Evolutionary conservation across 352 stramenopile genomes (phyloP).

Genomic region (Globisporangium nagaii): DNA sequence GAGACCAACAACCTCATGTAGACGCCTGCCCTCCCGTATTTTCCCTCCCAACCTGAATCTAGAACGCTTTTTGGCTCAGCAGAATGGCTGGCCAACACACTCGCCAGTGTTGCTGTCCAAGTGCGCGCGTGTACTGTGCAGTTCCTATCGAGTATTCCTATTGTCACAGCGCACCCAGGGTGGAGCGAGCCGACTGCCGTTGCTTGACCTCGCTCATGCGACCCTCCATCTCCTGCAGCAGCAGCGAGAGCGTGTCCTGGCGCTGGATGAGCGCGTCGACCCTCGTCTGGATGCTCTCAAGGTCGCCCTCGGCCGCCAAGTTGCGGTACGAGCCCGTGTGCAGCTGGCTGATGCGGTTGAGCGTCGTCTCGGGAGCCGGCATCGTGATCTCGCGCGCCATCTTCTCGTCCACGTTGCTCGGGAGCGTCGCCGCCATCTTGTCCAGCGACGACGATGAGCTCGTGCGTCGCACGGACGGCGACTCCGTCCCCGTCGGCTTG

Average conservation of each 20-base stretch:
- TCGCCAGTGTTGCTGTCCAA: neutral
- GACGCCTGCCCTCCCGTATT: conserved; percentile 6
- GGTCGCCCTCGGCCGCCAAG: conserved; percentile 54
- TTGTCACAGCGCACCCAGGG: conserved; percentile 3
- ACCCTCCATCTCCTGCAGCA: conserved; percentile 41
- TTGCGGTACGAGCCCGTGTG: conserved; percentile 81
- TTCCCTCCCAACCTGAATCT: neutral
- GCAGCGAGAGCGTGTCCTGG: conserved; percentile 38
- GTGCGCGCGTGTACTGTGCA: neutral
- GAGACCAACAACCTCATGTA: conserved; percentile 90
- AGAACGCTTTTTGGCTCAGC: no score
- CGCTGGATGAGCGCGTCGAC: conserved; percentile 51
- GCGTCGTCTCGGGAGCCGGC: conserved; percentile 38
- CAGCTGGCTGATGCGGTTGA: conserved; percentile 80
- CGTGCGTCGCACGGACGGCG: neutral
- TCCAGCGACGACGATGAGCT: conserved; percentile 43
- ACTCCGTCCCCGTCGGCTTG: conserved; percentile 15
- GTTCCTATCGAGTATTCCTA: neutral
- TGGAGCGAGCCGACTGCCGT: conserved; percentile 4
- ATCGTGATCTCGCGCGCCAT: conserved; percentile 39
- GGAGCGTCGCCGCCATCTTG: conserved; percentile 39
- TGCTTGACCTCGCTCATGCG: conserved; percentile 13
- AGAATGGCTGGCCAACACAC: neutral
- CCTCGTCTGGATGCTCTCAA: conserved; percentile 71
- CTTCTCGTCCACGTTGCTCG: conserved; percentile 41